Conservation (phyloP, 148 eudicot species). For the Limonium bicolor region DNA sequence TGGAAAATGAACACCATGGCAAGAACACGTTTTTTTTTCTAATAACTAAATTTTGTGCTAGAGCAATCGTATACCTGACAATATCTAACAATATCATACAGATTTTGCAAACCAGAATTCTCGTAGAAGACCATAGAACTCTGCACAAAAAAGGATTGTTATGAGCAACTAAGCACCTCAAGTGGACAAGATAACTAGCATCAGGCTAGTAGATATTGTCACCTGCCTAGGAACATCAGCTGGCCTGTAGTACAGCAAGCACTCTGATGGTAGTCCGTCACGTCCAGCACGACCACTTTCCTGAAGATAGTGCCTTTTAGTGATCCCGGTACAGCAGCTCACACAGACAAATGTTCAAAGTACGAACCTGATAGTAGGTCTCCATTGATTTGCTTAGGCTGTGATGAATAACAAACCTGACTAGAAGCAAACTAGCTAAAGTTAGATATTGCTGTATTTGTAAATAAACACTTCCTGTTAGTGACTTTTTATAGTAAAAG, state of each 20-base stretch:
- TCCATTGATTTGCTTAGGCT: slow-evolving; percentile 99
- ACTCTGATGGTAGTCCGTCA: slow-evolving; percentile 96
- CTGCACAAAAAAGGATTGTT: slow-evolving; percentile 33
- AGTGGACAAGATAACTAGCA: not conserved
- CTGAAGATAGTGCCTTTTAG: slow-evolving; percentile 23
- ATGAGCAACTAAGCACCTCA: not conserved
- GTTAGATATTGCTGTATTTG: not conserved
- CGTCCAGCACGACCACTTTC: slow-evolving; percentile 99
- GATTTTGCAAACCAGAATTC: slow-evolving; percentile 86
- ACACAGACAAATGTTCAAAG: slow-evolving; percentile 1
- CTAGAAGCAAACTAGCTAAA: slow-evolving; percentile 27
- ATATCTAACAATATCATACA: slow-evolving; percentile 75
- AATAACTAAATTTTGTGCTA: too few relatives aligned
- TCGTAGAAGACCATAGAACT: slow-evolving; percentile 99
- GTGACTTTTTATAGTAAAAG: too few relatives aligned
- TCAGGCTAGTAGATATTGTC: slow-evolving; percentile 5
- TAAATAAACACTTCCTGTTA: too few relatives aligned
- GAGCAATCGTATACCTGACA: slow-evolving; percentile 85
- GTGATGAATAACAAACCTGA: slow-evolving; percentile 99
- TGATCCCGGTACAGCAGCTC: slow-evolving; percentile 1
- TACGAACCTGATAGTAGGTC: slow-evolving; percentile 89
- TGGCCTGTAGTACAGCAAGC: slow-evolving; percentile 77
- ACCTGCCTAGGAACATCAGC: slow-evolving; percentile 97
- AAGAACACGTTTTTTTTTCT: too few relatives aligned
- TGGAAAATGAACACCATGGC: too few relatives aligned